Percentiles rank a stretch among this genome's conserved stretches.
Evolutionary conservation across 1,284 basidiomycete species (phyloP).

Genomic region (Veloboletus limbatus): DNA sequence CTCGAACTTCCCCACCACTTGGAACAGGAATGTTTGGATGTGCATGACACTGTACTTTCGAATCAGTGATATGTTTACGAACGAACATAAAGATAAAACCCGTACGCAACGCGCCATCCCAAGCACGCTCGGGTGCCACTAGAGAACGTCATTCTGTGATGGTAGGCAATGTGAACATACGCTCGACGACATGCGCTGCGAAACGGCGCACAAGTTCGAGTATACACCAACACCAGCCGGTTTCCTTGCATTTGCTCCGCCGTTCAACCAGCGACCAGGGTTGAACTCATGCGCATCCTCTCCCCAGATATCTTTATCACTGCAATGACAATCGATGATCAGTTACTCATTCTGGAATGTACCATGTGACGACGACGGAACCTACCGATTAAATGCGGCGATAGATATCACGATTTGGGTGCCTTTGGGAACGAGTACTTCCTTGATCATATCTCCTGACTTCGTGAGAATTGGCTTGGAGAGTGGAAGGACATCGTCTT

Average conservation of each 20-base stretch:
- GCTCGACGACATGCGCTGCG: too few relatives aligned
- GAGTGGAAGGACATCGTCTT: constrained; percentile 47
- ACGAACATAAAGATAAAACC: not conserved
- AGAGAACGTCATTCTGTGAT: constrained; percentile 41
- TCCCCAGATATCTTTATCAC: constrained; percentile 47
- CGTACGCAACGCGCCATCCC: constrained; percentile 47
- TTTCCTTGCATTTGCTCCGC: constrained; percentile 33
- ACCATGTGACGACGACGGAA: not conserved
- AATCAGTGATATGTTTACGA: not conserved
- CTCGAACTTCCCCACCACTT: constrained; percentile 48
- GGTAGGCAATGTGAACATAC: too few relatives aligned
- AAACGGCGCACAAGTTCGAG: constrained; percentile 55
- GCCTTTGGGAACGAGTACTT: constrained; percentile 38
- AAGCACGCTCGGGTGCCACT: constrained; percentile 43
- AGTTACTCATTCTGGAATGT: too few relatives aligned
- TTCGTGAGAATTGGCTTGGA: constrained; percentile 38
- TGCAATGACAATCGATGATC: too few relatives aligned
- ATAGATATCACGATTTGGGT: constrained; percentile 34
- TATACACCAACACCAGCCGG: constrained; percentile 43
- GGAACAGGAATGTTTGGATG: constrained; percentile 48
- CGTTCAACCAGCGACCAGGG: constrained; percentile 48
- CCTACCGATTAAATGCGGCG: constrained; percentile 38
- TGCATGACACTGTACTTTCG: constrained; percentile 39
- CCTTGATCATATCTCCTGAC: constrained; percentile 36
- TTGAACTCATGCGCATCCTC: constrained; percentile 48